phyloP scores from a whole-genome alignment of 352 stramenopile species.

The Stramenopiles sp. region DNA sequence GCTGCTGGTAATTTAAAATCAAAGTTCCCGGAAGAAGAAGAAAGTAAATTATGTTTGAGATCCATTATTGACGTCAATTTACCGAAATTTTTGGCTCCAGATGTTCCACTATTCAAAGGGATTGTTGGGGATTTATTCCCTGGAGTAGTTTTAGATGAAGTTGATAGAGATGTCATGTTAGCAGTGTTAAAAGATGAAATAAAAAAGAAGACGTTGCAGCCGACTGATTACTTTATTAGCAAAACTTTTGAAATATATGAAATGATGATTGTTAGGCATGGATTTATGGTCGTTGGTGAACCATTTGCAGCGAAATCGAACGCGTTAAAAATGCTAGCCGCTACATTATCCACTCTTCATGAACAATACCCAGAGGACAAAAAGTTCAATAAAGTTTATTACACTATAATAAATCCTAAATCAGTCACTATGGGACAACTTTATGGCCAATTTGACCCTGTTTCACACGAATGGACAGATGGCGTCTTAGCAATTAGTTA shows the following conservation, averaged over 20 bases:
- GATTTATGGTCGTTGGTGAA: constrained; percentile 80
- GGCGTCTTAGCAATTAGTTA: constrained; percentile 78
- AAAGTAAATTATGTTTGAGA: constrained; percentile 71
- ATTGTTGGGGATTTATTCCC: constrained; percentile 85
- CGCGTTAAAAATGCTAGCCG: constrained; percentile 68
- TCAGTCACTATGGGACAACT: constrained; percentile 74
- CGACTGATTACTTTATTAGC: constrained; percentile 66
- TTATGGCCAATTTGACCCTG: constrained; percentile 76
- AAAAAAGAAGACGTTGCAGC: constrained; percentile 49
- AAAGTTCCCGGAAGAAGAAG: constrained; percentile 64
- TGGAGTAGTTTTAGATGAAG: constrained; percentile 52
- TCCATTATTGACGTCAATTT: constrained; percentile 84
- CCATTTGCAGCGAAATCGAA: constrained; percentile 65
- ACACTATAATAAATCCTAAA: constrained; percentile 61
- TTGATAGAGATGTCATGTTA: constrained; percentile 58
- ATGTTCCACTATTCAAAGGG: constrained; percentile 81
- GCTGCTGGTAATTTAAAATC: constrained; percentile 74
- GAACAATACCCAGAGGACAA: constrained; percentile 35
- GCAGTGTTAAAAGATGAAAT: constrained; percentile 66
- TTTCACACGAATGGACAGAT: constrained; percentile 81
- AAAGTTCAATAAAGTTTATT: constrained; percentile 15
- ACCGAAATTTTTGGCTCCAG: constrained; percentile 77
- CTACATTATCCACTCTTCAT: constrained; percentile 62
- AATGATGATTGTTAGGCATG: constrained; percentile 74
- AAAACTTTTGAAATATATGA: constrained; percentile 88